These are phyloP conservation scores for Caryopteris hybrid DNA, from an alignment of 305 asterid genomes.

Conservation along the genomic window DNA sequence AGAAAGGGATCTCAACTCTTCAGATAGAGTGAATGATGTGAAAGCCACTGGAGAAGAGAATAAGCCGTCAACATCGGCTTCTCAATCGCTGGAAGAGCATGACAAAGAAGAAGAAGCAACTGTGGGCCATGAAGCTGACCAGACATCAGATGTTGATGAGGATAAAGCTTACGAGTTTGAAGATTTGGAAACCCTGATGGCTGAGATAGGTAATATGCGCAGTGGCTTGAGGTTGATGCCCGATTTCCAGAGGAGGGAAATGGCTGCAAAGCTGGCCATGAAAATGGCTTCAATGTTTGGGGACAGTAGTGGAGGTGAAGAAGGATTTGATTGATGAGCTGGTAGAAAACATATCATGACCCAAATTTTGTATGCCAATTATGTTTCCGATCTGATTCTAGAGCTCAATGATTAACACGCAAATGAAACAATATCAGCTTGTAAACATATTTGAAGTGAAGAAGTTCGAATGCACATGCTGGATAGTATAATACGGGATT, in stretches of 20 bases:
- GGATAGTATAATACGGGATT: not conserved
- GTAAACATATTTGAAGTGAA: not conserved
- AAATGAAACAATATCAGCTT: not conserved
- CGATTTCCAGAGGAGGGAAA: slow-evolving; percentile 95
- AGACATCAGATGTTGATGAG: slow-evolving; percentile 38
- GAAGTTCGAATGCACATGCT: not conserved
- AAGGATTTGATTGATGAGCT: slow-evolving; percentile 32
- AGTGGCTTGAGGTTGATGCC: slow-evolving; percentile 82
- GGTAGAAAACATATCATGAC: not conserved
- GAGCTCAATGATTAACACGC: not conserved
- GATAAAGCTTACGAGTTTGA: slow-evolving; percentile 54
- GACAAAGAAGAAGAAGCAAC: slow-evolving; percentile 32
- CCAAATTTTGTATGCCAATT: not conserved
- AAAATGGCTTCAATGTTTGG: slow-evolving; percentile 96
- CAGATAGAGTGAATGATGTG: slow-evolving; percentile 17
- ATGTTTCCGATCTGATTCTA: not conserved
- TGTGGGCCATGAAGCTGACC: slow-evolving; percentile 25
- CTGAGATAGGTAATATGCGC: slow-evolving; percentile 83
- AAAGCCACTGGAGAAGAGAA: slow-evolving; percentile 28
- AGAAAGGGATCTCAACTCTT: slow-evolving; percentile 19
- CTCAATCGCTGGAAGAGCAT: slow-evolving; percentile 30
- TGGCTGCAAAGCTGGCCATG: slow-evolving; percentile 94
- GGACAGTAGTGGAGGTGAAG: slow-evolving; percentile 74
- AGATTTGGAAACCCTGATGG: slow-evolving; percentile 85
- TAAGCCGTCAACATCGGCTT: slow-evolving; percentile 44